Percentiles rank a stretch among this genome's conserved stretches.
These are phyloP conservation scores for Mitragyna speciosa DNA, from an alignment of 257 asterid species.

Conservation along the genomic window DNA sequence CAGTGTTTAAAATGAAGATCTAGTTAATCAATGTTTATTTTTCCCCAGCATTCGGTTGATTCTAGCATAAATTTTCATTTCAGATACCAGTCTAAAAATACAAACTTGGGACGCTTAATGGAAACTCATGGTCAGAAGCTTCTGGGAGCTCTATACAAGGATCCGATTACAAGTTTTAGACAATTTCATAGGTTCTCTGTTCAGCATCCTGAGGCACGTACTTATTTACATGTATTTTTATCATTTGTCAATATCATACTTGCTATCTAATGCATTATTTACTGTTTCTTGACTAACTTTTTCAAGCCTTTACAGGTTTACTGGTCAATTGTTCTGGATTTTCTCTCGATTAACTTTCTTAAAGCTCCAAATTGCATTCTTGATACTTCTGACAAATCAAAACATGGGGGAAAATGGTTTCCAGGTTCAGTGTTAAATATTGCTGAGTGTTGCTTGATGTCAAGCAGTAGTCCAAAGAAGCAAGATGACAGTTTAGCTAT, in stretches of 20 bases:
- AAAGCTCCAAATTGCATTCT: slow-evolving; percentile 60
- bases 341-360: slow-evolving; percentile 56
- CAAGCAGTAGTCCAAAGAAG: slow-evolving; percentile 50
- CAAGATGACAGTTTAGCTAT: slow-evolving; percentile 62
- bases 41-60: slow-evolving; percentile 8
- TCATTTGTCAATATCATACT: neutral
- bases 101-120: slow-evolving; percentile 88
- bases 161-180: slow-evolving; percentile 71
- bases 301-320: slow-evolving; percentile 49
- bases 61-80: slow-evolving; percentile 10
- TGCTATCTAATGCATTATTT: neutral
- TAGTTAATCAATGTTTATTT: neutral
- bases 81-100: slow-evolving; percentile 54
- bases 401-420: slow-evolving; percentile 77
- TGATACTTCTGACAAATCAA: slow-evolving; percentile 65
- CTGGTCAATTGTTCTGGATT: slow-evolving; percentile 65
- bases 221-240: slow-evolving; percentile 8
- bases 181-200: slow-evolving; percentile 73
- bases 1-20: neutral
- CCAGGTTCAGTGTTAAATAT: slow-evolving; percentile 79
- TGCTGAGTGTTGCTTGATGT: slow-evolving; percentile 76
- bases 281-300: neutral
- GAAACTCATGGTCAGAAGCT: slow-evolving; percentile 74
- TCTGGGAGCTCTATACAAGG: slow-evolving; percentile 61
- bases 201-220: slow-evolving; percentile 74